Evolutionary conservation across 129 eudicot species (phyloP), one percentile per base, ranked within the genome.

Genomic region (Helichrysum umbraculigerum): DNA sequence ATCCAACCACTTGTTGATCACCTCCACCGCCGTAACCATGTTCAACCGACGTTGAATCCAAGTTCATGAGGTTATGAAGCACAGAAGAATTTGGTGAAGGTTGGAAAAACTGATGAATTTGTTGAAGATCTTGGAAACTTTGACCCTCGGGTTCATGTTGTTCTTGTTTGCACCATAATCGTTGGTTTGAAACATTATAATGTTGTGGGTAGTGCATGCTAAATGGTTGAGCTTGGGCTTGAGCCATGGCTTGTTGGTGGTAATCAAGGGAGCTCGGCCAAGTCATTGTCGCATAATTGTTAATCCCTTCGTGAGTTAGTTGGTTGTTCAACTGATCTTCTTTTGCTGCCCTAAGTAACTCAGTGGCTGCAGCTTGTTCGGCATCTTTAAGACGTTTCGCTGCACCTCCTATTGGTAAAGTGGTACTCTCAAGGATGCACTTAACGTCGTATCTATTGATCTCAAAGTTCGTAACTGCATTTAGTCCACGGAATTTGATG

Each of bases 381-480:
- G 90, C 91, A 19, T 93, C 97, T 71, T 90, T 93, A 2, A 93
- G 77, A 21, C 98, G 94, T 67, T 88, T 93, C 0, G 98, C 90
- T 0, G 96, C 95, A 19, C 92, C 95, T 11, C 96, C 98, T 4
- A 93, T 84, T 0, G 98, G 98, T 22, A 93, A 81, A 9, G 89
- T 87, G 77, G 80, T 79, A 81, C 97, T 90, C 63, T 93, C 98
- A 25, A 93, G 87, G 57, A 93, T 93, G 89, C 89, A 80, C 51
- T 90, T 88, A 16, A 93, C 98, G 37, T 93, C 97, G n/a, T 93
- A 93, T 50, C 93, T 78, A 51, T 75, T 93, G 39, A 90, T 90
- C 56, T 93, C 98, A 6, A 93, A 93, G 83, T 93, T 93, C 0
- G 98, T 93, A 15, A 93, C 98, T 0, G 98, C 98, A 7, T 87